Conservation (phyloP, 2,329 filamentous ascomycete genomes). For the Diaporthe humulicola region DNA sequence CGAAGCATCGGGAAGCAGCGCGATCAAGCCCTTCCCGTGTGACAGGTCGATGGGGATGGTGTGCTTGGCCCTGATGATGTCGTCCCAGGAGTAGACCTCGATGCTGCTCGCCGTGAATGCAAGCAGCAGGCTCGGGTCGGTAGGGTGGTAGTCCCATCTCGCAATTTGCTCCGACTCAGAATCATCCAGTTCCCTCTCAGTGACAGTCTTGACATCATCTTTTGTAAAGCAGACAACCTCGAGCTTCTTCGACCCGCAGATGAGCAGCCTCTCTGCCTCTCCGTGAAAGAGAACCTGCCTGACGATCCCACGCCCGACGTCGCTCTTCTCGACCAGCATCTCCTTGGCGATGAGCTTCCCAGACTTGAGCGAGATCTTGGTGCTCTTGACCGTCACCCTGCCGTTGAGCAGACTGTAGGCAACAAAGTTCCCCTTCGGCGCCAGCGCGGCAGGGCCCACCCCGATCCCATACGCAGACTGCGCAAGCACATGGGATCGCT, state of each 20-base stretch:
- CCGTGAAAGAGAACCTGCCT: slow-evolving; percentile 11
- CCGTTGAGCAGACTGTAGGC: slow-evolving; percentile 40
- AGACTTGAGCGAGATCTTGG: slow-evolving; percentile 23
- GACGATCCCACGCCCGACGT: slow-evolving; percentile 18
- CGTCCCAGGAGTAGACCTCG: slow-evolving; percentile 26
- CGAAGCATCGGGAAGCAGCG: not conserved
- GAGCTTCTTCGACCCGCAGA: slow-evolving; percentile 25
- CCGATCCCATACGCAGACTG: slow-evolving; percentile 29
- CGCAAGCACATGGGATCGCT: slow-evolving; percentile 36
- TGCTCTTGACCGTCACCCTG: slow-evolving; percentile 15
- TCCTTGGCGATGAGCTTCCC: slow-evolving; percentile 25
- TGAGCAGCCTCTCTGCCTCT: not conserved
- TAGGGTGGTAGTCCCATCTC: slow-evolving; percentile 20
- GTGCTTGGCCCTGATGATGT: not conserved
- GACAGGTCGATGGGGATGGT: slow-evolving; percentile 11
- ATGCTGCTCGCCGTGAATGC: slow-evolving; percentile 25
- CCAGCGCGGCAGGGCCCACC: slow-evolving; percentile 35
- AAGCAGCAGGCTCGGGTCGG: slow-evolving; percentile 5
- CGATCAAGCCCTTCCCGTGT: not conserved
- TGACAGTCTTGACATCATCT: not conserved
- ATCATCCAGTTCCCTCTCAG: not conserved
- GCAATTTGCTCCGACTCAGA: not conserved
- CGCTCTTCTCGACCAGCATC: slow-evolving; percentile 13
- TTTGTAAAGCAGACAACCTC: slow-evolving; percentile 9
- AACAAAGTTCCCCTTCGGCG: slow-evolving; percentile 29